Evolutionary conservation across 2,329 filamentous ascomycete species (phyloP).

Genomic region (Calonectria naviculata): DNA sequence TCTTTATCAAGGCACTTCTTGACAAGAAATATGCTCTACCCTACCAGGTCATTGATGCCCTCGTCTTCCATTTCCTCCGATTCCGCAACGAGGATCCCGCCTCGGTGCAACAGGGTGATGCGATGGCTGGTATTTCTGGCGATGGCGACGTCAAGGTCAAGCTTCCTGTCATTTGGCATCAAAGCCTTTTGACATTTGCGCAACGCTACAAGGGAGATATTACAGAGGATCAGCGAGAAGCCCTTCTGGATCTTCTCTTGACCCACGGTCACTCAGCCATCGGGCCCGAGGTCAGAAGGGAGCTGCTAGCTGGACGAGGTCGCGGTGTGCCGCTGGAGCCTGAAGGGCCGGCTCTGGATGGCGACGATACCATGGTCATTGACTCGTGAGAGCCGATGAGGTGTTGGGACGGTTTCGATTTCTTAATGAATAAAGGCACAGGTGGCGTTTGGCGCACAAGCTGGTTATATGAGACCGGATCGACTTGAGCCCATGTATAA

Average conservation of each 20-base stretch:
- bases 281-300: constrained; percentile 89
- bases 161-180: constrained; percentile 95
- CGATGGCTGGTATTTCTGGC: constrained; percentile 59
- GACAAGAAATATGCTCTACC: constrained; percentile 98
- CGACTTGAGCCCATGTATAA: constrained; percentile 38
- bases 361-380: constrained; percentile 93
- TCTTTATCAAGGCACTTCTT: constrained; percentile 91
- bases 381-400: constrained; percentile 51
- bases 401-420: constrained; percentile 17
- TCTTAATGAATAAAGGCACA: constrained; percentile 38
- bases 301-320: constrained; percentile 88
- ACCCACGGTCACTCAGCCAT: constrained; percentile 89
- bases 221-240: constrained; percentile 93
- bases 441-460: constrained; percentile 39
- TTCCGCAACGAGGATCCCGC: constrained; percentile 79
- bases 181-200: constrained; percentile 90
- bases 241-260: constrained; percentile 86
- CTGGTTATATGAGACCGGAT: constrained; percentile 32
- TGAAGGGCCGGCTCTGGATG: constrained; percentile 67
- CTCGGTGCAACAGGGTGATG: constrained; percentile 62
- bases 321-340: constrained; percentile 77
- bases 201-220: constrained; percentile 96
- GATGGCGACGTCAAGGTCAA: constrained; percentile 68
- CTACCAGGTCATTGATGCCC: constrained; percentile 91
- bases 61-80: constrained; percentile 96